Evolutionary conservation across 1,139 yeast species (phyloP).

Genomic region (Nakaseomyces uthaithaninus): DNA sequence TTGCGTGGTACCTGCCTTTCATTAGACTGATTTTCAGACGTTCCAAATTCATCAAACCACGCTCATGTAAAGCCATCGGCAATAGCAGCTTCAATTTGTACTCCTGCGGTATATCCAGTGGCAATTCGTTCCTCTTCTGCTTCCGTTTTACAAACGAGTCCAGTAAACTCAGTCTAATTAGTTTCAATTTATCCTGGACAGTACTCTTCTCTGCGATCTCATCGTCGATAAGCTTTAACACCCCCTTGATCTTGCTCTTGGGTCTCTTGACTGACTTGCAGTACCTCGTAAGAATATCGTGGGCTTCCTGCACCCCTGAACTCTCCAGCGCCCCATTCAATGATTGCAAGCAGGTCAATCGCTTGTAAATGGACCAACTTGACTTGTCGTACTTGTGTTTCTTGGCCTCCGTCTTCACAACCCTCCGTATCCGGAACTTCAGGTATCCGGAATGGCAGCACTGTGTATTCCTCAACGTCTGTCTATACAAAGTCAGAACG

Average conservation of each 20-base stretch:
- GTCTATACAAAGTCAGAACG: constrained; percentile 23
- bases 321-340: constrained; percentile 13
- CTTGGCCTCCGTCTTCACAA: constrained; percentile 10
- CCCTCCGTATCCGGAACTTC: constrained; percentile 11
- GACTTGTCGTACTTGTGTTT: constrained; percentile 22
- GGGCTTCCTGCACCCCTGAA: constrained; percentile 10
- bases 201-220: not conserved
- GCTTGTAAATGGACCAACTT: constrained; percentile 21
- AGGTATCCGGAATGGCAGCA: constrained; percentile 17
- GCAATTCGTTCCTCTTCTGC: constrained; percentile 15
- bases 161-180: constrained; percentile 14
- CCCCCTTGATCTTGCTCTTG: constrained; percentile 7
- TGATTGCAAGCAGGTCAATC: constrained; percentile 13
- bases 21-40: constrained; percentile 16
- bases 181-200: constrained; percentile 8
- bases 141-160: constrained; percentile 16
- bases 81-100: constrained; percentile 17
- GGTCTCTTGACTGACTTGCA: constrained; percentile 8
- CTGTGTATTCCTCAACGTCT: constrained; percentile 19
- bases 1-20: constrained; percentile 24
- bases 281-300: constrained; percentile 12
- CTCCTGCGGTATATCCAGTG: constrained; percentile 15
- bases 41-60: constrained; percentile 15
- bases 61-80: constrained; percentile 27
- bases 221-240: not conserved